These are phyloP conservation scores for Candida fluviatilis DNA, from an alignment of 805 yeast genomes.

Conservation along the genomic window DNA sequence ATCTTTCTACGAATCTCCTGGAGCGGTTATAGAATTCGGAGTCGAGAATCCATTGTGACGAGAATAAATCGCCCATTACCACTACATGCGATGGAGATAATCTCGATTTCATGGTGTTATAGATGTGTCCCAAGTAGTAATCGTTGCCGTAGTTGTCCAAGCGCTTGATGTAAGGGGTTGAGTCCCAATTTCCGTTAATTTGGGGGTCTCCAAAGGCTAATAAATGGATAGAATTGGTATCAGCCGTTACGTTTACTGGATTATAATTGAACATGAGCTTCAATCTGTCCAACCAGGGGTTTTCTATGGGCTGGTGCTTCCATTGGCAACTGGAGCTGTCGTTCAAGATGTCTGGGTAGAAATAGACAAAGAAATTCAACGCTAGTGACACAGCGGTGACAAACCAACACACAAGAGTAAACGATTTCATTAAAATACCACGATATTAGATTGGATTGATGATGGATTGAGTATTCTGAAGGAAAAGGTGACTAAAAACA, in stretches of 20 bases:
- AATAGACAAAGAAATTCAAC: conserved; percentile 63
- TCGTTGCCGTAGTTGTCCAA: conserved; percentile 91
- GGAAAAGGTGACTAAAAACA: too few relatives aligned
- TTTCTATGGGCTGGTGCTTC: conserved; percentile 21
- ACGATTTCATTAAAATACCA: not conserved
- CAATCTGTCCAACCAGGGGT: not conserved
- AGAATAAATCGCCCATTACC: conserved; percentile 88
- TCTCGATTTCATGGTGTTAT: conserved; percentile 56
- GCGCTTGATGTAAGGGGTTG: conserved; percentile 65
- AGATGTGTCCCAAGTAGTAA: conserved; percentile 81
- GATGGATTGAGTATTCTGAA: too few relatives aligned
- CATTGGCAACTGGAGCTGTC: conserved; percentile 56
- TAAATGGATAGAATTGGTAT: conserved; percentile 52
- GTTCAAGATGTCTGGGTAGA: conserved; percentile 62
- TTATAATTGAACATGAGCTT: conserved; percentile 4
- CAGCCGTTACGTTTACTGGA: conserved; percentile 3
- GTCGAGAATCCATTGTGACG: conserved; percentile 93
- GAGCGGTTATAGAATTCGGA: conserved; percentile 82
- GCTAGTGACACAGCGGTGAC: conserved; percentile 30
- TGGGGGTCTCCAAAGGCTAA: conserved; percentile 96
- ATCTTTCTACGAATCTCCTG: conserved; percentile 63
- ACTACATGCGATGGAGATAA: conserved; percentile 76
- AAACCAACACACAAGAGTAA: conserved; percentile 1
- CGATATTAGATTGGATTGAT: not conserved
- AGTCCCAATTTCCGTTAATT: conserved; percentile 81